Conservation (phyloP, 2,329 filamentous ascomycete species). For the Aspergillus sp. region DNA sequence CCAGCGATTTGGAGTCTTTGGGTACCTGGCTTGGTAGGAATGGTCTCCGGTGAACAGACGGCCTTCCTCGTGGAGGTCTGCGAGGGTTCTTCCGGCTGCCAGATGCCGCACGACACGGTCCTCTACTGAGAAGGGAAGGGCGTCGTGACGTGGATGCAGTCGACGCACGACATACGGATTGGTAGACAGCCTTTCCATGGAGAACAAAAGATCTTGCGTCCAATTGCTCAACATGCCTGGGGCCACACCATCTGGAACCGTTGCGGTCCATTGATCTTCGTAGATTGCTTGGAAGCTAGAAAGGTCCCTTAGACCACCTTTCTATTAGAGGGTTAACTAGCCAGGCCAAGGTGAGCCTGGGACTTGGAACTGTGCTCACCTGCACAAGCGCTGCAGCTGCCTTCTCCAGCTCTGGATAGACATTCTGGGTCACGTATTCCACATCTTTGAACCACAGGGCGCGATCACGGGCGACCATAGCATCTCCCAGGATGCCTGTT, state of each 20-base stretch:
- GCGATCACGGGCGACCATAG: neutral
- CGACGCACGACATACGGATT: constrained; percentile 1
- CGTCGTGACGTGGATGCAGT: neutral
- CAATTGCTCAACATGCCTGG: neutral
- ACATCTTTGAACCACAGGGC: neutral
- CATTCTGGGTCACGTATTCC: neutral
- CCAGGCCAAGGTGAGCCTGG: neutral
- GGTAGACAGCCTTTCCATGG: neutral
- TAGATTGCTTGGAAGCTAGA: neutral
- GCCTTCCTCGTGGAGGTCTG: neutral
- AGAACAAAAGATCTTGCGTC: constrained; percentile 1
- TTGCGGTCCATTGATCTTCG: neutral
- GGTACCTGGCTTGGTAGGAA: neutral
- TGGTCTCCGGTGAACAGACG: neutral
- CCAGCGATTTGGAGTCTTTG: neutral
- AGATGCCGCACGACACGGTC: neutral
- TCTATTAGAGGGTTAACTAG: neutral
- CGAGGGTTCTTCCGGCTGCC: neutral
- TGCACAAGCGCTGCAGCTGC: neutral
- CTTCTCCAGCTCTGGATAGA: neutral
- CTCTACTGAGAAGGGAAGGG: neutral
- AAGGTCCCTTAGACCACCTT: neutral
- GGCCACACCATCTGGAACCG: neutral
- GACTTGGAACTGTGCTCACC: neutral
- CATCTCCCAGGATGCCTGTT: neutral